phyloP scores from a whole-genome alignment of 2,329 filamentous ascomycete genomes.

The Aspergillus japonicus region DNA sequence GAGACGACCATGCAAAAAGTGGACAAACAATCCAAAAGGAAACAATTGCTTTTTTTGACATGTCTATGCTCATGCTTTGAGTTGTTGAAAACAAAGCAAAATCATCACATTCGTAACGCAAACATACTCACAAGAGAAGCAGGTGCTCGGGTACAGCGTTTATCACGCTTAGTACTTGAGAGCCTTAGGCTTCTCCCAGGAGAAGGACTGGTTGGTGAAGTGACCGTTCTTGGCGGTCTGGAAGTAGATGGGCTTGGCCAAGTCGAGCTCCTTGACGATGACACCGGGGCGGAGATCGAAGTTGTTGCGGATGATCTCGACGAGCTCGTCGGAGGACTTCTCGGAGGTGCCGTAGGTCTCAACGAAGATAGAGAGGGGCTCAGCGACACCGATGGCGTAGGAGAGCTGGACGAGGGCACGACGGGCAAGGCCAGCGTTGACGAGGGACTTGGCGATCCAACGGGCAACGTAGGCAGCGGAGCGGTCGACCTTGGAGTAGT shows the following conservation, averaged over 20 bases:
- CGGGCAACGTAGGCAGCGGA: constrained; percentile 95
- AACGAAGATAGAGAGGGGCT: constrained; percentile 97
- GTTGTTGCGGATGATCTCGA: constrained; percentile 91
- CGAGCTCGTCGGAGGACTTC: constrained; percentile 87
- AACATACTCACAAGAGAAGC: constrained; percentile 17
- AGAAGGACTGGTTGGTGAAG: constrained; percentile 98
- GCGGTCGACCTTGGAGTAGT: constrained; percentile 99
- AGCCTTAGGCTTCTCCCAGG: constrained; percentile 96
- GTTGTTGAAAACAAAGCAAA: constrained; percentile 53
- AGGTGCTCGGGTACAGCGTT: constrained; percentile 20
- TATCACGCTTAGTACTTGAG: constrained; percentile 74
- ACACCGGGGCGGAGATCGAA: constrained; percentile 98
- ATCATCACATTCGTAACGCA: constrained; percentile 46
- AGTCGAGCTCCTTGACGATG: constrained; percentile 94
- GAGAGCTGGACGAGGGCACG: constrained; percentile 96
- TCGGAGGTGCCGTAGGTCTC: constrained; percentile 94
- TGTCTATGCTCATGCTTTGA: constrained; percentile 48
- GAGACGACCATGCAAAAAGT: constrained; percentile 41
- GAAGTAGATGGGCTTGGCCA: constrained; percentile 95
- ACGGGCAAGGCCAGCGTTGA: constrained; percentile 82
- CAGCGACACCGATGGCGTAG: constrained; percentile 97
- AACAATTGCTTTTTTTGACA: constrained; percentile 30
- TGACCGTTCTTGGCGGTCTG: constrained; percentile 99
- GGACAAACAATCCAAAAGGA: constrained; percentile 31
- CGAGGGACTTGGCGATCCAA: constrained; percentile 99